These are phyloP conservation scores for Apocynum venetum DNA, from an alignment of 257 asterid genomes.

Conservation along the genomic window DNA sequence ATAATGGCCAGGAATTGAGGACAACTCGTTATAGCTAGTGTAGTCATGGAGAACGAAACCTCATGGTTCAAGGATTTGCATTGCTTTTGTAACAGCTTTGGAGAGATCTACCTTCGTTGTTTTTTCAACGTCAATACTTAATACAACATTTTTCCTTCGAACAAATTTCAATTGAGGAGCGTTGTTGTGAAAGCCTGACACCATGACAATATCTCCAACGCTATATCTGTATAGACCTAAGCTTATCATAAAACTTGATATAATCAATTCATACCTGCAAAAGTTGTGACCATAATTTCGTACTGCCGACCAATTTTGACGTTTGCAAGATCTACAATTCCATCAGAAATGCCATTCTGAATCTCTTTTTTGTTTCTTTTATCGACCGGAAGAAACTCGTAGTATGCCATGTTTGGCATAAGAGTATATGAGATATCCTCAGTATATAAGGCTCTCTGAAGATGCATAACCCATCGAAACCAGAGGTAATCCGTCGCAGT, in stretches of 20 bases:
- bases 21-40: slow-evolving; percentile 6
- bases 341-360: too few species aligned
- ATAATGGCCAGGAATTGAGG: background rate
- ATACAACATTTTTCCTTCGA: background rate
- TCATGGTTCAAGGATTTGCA: background rate
- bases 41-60: background rate
- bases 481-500: background rate
- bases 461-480: background rate
- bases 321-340: background rate
- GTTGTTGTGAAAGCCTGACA: slow-evolving; percentile 4
- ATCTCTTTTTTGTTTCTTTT: too few species aligned
- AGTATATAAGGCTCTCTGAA: background rate
- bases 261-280: background rate
- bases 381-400: background rate
- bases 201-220: slow-evolving; percentile 8
- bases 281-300: slow-evolving; percentile 4
- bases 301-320: background rate
- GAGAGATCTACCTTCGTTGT: background rate
- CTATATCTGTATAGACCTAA: background rate
- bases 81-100: background rate
- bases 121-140: slow-evolving; percentile 8
- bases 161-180: slow-evolving; percentile 7
- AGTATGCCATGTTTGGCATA: slow-evolving; percentile 9
- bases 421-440: background rate
- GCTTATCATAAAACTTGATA: background rate